Evolutionary conservation across 139 green algal genomes (phyloP), one percentile per base, ranked within the genome.

Genomic region (Tetradesmus lagerheimii): DNA sequence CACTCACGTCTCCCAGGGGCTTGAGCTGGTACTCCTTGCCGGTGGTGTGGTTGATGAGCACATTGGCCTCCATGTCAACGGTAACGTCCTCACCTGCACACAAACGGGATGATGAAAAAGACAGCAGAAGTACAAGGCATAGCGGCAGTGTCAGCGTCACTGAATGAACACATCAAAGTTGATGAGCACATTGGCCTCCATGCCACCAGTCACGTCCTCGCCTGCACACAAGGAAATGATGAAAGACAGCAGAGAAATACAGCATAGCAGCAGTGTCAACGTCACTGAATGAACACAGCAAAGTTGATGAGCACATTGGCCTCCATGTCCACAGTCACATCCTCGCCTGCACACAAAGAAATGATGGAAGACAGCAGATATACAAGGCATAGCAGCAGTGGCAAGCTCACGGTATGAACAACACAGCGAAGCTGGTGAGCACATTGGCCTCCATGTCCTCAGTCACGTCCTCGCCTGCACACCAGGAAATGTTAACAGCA

Each of bases 241-340:
- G n/a, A n/a, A n/a, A n/a, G 47, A 64, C 27, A 83, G 75, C 83
- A 84, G 47, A 20, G 8, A 62, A 62, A 62, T 23, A 14, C 47
- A 62, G 47, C 47, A 62, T 23, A 71, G 57, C 57, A 71, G 20
- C 15, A 23, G 53, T 5, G 18, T n/a, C n/a, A n/a, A 50, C 43
- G 43, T 50, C 43, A 50, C 8, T 50, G 43, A 50, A n/a, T n/a
- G n/a, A n/a, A n/a, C n/a, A n/a, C n/a, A n/a, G n/a, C n/a, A n/a
- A n/a, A 15, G 74, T 96, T 92, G 15, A 95, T 98, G 20, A 99
- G 90, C 75, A 97, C 90, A 82, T 98, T 94, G 1, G 90, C 91
- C 67, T 97, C 96, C 94, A 99, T 96, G 92, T 99, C 97, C 27
- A 99, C 95, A 39, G 98, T 98, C 77, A 31, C 96, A 89, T 91